phyloP scores from a whole-genome alignment of 495 filamentous ascomycete species.

The Lasiosphaeria miniovina region DNA sequence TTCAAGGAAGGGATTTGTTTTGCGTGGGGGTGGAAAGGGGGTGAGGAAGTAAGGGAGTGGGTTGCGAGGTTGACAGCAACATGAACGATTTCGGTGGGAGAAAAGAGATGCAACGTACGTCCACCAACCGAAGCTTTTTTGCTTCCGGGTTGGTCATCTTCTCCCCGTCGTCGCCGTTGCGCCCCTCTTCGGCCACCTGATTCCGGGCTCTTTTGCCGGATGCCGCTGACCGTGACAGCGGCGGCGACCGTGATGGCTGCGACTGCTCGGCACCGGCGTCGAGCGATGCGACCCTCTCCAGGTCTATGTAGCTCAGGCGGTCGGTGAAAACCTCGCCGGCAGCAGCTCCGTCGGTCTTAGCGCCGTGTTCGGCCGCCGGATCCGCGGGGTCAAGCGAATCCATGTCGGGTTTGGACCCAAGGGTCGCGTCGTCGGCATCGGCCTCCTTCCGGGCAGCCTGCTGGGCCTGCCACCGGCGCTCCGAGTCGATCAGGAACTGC shows the following conservation, averaged over 20 bases:
- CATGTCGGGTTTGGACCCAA: too few species aligned
- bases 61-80: neutral
- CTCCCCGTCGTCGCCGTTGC: neutral
- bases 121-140: slow-evolving; percentile 53
- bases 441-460: slow-evolving; percentile 16
- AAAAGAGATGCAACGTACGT: slow-evolving; percentile 47
- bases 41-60: neutral
- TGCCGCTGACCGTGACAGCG: slow-evolving; percentile 9
- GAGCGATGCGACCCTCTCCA: slow-evolving; percentile 41
- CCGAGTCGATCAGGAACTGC: slow-evolving; percentile 65
- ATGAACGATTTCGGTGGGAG: too few species aligned
- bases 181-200: slow-evolving; percentile 25
- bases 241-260: neutral
- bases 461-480: slow-evolving; percentile 29
- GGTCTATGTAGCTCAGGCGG: slow-evolving; percentile 52
- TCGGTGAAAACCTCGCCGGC: slow-evolving; percentile 23
- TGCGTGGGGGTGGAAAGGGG: neutral
- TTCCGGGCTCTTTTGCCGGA: slow-evolving; percentile 18
- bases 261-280: neutral
- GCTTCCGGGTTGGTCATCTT: neutral
- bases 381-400: too few species aligned
- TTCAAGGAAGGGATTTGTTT: too few species aligned
- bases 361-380: too few species aligned
- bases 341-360: too few species aligned
- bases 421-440: neutral